Evolutionary conservation across 179 eudicot genomes (phyloP), one percentile per base, ranked within the genome.

Genomic region (Spinacia oleracea): DNA sequence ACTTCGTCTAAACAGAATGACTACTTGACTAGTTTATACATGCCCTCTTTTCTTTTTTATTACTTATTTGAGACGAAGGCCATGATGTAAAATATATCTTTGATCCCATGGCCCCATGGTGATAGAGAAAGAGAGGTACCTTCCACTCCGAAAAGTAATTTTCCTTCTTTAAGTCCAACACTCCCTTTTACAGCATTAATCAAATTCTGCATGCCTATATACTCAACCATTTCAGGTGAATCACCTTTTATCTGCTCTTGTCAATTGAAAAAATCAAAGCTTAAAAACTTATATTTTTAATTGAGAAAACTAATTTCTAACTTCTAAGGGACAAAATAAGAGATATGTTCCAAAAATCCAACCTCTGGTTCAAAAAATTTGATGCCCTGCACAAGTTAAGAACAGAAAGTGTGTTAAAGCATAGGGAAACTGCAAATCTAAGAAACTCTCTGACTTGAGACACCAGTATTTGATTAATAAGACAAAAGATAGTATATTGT

Each of bases 351-450:
- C 66, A 38, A 38, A 4, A 38, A 38, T 38, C 40, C 40, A 84
- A 95, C 97, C 98, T 95, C 98, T 73, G 98, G 98, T 87, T 95
- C 97, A 83, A 95, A 93, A 85, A 95, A 95, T 88, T 91, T 95
- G 93, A 95, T 90, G 43, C 98, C 98, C 98, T 95, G 93, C 58
- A 86, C 59, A 85, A 62, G 1, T 75, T 34, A 85, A 20, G 64
- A 79, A 76, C 58, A 69, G 70, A 69, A 66, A 74, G 71, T 43
- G 10, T 8, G 23, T 72, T 38, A 79, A 77, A 45, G 48, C 23
- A 72, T 25, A 43, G 51, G 21, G 23, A 34, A 23, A n/a, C 21
- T 55, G 31, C 4, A 46, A 46, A 11, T 25, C 15, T 5, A 3
- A 46, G 1, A 68, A 42, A 68, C 7, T 16, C 9, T 10, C 3